phyloP scores from a whole-genome alignment of 2,329 filamentous ascomycete species.

The Aaosphaeria arxii region DNA sequence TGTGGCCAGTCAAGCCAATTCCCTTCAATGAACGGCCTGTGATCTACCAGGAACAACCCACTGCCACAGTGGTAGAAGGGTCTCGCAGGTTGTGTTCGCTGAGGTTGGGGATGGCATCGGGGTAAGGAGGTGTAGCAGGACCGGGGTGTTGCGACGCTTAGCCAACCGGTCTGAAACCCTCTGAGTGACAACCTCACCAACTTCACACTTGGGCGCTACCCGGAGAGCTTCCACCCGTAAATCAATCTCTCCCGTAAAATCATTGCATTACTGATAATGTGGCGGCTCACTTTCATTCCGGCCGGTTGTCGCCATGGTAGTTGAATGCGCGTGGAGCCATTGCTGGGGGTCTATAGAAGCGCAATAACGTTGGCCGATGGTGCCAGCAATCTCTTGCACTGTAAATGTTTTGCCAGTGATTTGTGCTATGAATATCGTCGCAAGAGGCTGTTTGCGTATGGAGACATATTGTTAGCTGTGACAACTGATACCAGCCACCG shows the following conservation, averaged over 20 bases:
- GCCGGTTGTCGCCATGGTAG: slow-evolving; percentile 2
- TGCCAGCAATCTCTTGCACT: too few species aligned
- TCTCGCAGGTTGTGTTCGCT: slow-evolving; percentile 9
- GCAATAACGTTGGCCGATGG: too few species aligned
- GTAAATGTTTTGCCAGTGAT: too few species aligned
- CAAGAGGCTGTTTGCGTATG: too few species aligned
- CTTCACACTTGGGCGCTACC: slow-evolving; percentile 17
- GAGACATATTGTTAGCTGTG: too few species aligned
- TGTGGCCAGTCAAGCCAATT: slow-evolving; percentile 31
- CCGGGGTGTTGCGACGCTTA: slow-evolving; percentile 36
- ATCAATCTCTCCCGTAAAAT: too few species aligned
- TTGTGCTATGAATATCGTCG: too few species aligned
- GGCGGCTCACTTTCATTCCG: slow-evolving; percentile 28
- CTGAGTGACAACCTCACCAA: slow-evolving; percentile 21
- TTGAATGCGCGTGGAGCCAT: slow-evolving; percentile 1
- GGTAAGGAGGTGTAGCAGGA: slow-evolving; percentile 35
- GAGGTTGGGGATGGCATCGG: slow-evolving; percentile 26
- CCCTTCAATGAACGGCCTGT: slow-evolving; percentile 24
- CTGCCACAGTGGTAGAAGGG: slow-evolving; percentile 17
- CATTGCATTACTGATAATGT: not conserved
- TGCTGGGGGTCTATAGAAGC: too few species aligned
- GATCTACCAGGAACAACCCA: slow-evolving; percentile 23
- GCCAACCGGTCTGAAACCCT: slow-evolving; percentile 30
- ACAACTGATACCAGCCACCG: too few species aligned
- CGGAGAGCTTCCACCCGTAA: slow-evolving; percentile 31